These are phyloP conservation scores for Ustulina deusta DNA, from an alignment of 2,329 filamentous ascomycete genomes.

Conservation along the genomic window DNA sequence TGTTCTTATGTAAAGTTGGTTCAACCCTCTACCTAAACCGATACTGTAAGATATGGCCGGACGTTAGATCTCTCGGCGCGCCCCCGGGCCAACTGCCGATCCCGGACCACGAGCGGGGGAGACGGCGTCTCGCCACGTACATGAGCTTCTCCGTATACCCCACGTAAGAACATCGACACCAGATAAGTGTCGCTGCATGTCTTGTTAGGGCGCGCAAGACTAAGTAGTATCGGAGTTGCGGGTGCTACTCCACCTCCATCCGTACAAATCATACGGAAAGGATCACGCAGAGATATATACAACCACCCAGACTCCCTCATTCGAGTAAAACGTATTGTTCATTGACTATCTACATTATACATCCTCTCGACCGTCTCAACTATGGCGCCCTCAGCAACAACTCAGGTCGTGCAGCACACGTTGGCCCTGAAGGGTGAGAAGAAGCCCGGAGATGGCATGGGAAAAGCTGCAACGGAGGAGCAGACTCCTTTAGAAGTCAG, in stretches of 20 bases:
- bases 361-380: conserved; percentile 1
- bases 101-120: conserved; percentile 36
- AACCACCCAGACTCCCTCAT: neutral
- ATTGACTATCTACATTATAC: conserved; percentile 14
- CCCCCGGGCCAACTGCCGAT: conserved; percentile 28
- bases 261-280: neutral
- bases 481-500: conserved; percentile 50
- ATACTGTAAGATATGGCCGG: neutral
- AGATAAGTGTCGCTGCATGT: conserved; percentile 6
- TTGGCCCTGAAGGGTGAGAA: conserved; percentile 39
- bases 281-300: neutral
- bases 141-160: conserved; percentile 6
- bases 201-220: conserved; percentile 16
- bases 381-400: conserved; percentile 52
- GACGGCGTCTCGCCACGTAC: conserved; percentile 21
- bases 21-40: neutral
- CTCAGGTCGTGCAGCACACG: conserved; percentile 41
- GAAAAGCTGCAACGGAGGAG: conserved; percentile 32
- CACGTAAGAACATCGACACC: conserved; percentile 6
- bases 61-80: neutral
- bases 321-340: conserved; percentile 1
- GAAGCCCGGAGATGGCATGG: conserved; percentile 32
- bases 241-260: conserved; percentile 6
- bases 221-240: conserved; percentile 4
- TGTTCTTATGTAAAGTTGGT: neutral